Conservation (phyloP, 2,329 filamentous ascomycete species). For the Aspergillus sp. region DNA sequence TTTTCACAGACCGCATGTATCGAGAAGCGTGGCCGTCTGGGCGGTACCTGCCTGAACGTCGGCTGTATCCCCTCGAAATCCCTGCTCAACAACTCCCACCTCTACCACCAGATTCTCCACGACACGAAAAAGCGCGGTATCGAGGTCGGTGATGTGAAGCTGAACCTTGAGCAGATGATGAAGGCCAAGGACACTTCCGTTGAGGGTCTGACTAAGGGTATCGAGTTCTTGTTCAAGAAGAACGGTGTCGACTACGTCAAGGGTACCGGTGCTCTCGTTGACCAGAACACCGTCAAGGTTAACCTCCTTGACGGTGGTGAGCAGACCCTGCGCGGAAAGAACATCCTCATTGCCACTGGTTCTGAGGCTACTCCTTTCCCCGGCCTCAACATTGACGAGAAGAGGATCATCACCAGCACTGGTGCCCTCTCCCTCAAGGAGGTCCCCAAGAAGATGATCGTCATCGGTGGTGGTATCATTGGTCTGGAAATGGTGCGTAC, state of each 20-base stretch:
- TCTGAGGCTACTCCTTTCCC: constrained; percentile 96
- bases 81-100: constrained; percentile 97
- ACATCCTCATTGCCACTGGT: constrained; percentile 96
- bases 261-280: constrained; percentile 82
- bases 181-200: constrained; percentile 97
- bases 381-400: constrained; percentile 92
- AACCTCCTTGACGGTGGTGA: constrained; percentile 89
- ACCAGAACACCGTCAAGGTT: constrained; percentile 89
- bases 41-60: constrained; percentile 97
- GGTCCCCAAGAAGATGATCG: constrained; percentile 93
- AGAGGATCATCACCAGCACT: constrained; percentile 95
- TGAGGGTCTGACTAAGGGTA: constrained; percentile 85
- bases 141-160: constrained; percentile 93
- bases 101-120: constrained; percentile 96
- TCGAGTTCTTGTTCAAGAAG: constrained; percentile 99
- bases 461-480: constrained; percentile 98
- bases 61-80: constrained; percentile 99
- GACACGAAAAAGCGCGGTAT: constrained; percentile 97
- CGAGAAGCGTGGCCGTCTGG: constrained; percentile 93
- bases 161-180: constrained; percentile 95
- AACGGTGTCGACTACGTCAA: constrained; percentile 98
- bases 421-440: constrained; percentile 86
- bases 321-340: constrained; percentile 84
- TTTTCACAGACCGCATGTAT: constrained; percentile 80
- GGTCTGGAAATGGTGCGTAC: constrained; percentile 85